A percentile compares a stretch with the other conserved stretches of the same genome.
phyloP scores from a whole-genome alignment of 2,329 filamentous ascomycete species.

The Alternaria alternata region DNA sequence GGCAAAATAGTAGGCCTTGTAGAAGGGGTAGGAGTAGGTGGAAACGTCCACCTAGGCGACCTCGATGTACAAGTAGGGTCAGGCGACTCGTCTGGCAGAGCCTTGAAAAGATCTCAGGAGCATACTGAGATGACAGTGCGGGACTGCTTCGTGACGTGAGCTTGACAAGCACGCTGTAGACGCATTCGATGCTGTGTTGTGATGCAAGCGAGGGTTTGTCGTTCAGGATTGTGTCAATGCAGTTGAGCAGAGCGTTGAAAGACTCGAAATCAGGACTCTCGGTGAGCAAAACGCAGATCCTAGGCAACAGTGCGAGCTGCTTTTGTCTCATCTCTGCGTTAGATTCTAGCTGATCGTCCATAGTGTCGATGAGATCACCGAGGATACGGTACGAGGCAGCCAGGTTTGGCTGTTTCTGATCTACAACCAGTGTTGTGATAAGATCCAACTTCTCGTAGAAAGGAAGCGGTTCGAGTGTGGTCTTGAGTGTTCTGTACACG shows the following conservation, averaged over 20 bases:
- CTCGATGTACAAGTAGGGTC: constrained; percentile 65
- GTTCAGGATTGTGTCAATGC: constrained; percentile 56
- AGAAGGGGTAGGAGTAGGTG: constrained; percentile 66
- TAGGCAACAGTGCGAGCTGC: constrained; percentile 40
- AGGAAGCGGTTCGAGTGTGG: constrained; percentile 25
- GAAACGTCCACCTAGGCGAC: constrained; percentile 66
- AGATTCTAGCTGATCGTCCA: constrained; percentile 36
- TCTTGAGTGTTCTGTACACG: constrained; percentile 21
- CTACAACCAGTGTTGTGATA: constrained; percentile 22
- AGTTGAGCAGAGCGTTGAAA: constrained; percentile 60
- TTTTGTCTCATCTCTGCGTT: constrained; percentile 34
- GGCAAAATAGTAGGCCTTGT: constrained; percentile 62
- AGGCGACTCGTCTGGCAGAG: constrained; percentile 63
- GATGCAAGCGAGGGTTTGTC: constrained; percentile 51
- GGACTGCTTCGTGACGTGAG: constrained; percentile 45
- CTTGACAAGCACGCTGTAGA: constrained; percentile 48
- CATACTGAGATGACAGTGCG: constrained; percentile 31
- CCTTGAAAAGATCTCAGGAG: constrained; percentile 60
- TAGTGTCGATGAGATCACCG: constrained; percentile 35
- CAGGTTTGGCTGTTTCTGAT: constrained; percentile 12
- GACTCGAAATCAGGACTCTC: constrained; percentile 63
- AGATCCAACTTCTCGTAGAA: constrained; percentile 33
- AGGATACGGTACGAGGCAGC: constrained; percentile 34
- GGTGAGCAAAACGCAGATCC: constrained; percentile 32
- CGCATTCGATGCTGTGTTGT: constrained; percentile 55